Base-by-base conservation (phyloP, 768 basidiomycete species). In the Naganishia vaughanmartiniae region DNA sequence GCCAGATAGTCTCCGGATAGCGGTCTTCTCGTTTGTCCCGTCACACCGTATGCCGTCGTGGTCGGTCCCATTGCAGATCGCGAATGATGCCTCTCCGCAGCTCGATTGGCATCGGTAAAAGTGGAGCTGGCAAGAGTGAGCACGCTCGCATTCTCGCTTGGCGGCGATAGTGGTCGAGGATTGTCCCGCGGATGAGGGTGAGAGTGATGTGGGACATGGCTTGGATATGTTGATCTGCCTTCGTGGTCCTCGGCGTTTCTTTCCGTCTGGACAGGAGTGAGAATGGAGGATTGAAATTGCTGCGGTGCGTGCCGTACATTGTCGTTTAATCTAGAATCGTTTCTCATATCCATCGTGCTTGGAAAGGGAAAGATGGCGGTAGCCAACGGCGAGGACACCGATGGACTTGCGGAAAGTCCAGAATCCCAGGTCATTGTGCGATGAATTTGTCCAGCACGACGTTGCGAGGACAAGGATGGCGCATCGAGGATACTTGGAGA, bases 151-250 rank as follows among this genome's bases (percentile, higher is more conserved):
- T 98, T 93, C 77, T 94, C 93, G 54, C 87, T 84, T 0, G 95
- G 94, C 26, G 92, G 90, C 7, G 91, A 91, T 19, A 90, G 89
- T 28, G 96, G 95, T 28, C 91, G 88, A 0, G 95, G 95, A 77
- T 99, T 99, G 81, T 96, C 92, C 55, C 93, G 87, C 12, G 95
- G 94, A 82, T 97, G 93, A 66, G 92, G 92, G n/a, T 87, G 83
- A 0, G 93, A 92, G 79, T 95, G 92, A 42, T 90, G 85, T 0
- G 94, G 95, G 11, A 92, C 91, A 77, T 93, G 91, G 19, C 60
- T 46, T 42, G 60, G 60, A 34, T 63, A 63, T 3, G 34, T 30
- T 19, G 55, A 56, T 19, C 14, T 21, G 28, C 7, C 55, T 2
- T 31, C 15, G 34, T 24, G 12, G 57, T 36, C 34, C 12, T 21